Conservation (phyloP, 495 filamentous ascomycete species). For the Polyplosphaeria fusca region DNA sequence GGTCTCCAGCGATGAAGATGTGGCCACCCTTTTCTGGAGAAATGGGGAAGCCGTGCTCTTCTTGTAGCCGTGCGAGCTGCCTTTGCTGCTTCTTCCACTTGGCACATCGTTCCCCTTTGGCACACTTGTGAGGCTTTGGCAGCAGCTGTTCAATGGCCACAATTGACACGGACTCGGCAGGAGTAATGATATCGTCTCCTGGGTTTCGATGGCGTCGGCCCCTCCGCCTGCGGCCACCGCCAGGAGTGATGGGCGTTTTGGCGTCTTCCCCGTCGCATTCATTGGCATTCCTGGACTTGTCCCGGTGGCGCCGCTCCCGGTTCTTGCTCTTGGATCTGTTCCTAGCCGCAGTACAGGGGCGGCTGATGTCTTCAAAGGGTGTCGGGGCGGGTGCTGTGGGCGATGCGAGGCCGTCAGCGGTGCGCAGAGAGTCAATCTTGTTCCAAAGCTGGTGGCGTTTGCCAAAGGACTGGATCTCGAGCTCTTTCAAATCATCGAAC, state of each 20-base stretch:
- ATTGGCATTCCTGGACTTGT: conserved; percentile 24
- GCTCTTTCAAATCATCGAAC: conserved; percentile 88
- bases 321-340: conserved; percentile 33
- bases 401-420: conserved; percentile 43
- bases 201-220: conserved; percentile 47
- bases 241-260: conserved; percentile 39
- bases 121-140: conserved; percentile 79
- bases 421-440: conserved; percentile 69
- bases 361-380: conserved; percentile 42
- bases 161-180: conserved; percentile 81
- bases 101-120: conserved; percentile 83
- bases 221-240: conserved; percentile 45
- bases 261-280: conserved; percentile 39
- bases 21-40: conserved; percentile 52
- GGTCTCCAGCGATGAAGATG: conserved; percentile 66
- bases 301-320: conserved; percentile 23
- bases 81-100: conserved; percentile 75
- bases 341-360: conserved; percentile 38
- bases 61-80: conserved; percentile 62
- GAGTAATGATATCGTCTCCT: conserved; percentile 62
- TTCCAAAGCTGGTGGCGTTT: conserved; percentile 83
- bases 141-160: conserved; percentile 87
- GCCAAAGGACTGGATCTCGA: conserved; percentile 89
- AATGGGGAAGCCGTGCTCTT: conserved; percentile 62
- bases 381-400: conserved; percentile 49